These are phyloP conservation scores for Aspergillus felis DNA, from an alignment of 2,329 filamentous ascomycete genomes.

Conservation along the genomic window DNA sequence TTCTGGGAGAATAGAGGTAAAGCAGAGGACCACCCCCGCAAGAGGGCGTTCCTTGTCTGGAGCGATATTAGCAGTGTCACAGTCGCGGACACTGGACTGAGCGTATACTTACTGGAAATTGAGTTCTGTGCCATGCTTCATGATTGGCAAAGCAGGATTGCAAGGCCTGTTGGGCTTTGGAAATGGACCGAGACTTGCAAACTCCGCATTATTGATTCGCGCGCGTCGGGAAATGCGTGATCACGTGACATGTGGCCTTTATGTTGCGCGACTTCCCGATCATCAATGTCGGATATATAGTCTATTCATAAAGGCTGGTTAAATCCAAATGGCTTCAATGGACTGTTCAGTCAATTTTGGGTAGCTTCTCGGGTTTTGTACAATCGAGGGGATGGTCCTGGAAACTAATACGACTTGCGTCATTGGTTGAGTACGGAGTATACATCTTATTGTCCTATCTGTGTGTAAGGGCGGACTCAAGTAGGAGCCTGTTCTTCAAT, in stretches of 20 bases:
- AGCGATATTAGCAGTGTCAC: conserved; percentile 15
- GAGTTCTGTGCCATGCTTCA: conserved; percentile 40
- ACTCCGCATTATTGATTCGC: background rate
- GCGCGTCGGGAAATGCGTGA: conserved; percentile 3
- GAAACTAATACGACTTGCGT: background rate
- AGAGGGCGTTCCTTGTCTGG: conserved; percentile 61
- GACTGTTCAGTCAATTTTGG: background rate
- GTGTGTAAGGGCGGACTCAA: background rate
- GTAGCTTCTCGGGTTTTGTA: background rate
- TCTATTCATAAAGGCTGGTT: background rate
- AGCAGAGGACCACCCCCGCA: conserved; percentile 74
- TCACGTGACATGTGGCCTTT: background rate
- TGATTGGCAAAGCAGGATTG: conserved; percentile 20
- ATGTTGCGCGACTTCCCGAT: background rate
- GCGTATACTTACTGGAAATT: conserved; percentile 29
- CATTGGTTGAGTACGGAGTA: background rate
- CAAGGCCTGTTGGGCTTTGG: conserved; percentile 2
- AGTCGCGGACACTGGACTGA: background rate
- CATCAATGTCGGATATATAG: background rate
- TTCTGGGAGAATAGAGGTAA: conserved; percentile 78
- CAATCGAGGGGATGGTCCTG: background rate
- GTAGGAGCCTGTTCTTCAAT: background rate
- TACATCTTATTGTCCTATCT: background rate
- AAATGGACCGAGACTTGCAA: conserved; percentile 2
- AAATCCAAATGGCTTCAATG: background rate